Evolutionary conservation across 371 early-diverging fungal species (phyloP).

Genomic region (Mucor ambiguus): DNA sequence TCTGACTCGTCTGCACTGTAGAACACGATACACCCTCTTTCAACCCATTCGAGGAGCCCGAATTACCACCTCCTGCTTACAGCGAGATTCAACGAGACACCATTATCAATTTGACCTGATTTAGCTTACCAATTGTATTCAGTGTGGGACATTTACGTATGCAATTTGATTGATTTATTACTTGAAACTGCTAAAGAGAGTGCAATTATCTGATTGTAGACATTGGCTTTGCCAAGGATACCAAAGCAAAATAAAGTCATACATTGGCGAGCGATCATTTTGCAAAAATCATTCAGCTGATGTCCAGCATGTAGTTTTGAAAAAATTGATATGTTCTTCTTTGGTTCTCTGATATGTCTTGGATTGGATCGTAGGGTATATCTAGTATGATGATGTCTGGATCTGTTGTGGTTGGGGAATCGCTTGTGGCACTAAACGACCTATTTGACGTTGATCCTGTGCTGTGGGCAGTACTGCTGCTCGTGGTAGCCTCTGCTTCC

Average conservation of each 20-base stretch:
- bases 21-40: slow-evolving; percentile 3
- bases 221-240: neutral
- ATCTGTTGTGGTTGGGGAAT: neutral
- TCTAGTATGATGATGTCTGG: neutral
- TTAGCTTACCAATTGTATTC: neutral
- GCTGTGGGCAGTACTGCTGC: neutral
- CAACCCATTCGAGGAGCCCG: slow-evolving; percentile 29
- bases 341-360: neutral
- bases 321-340: neutral
- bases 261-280: neutral
- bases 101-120: slow-evolving; percentile 3
- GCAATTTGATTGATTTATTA: neutral
- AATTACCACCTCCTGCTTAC: slow-evolving; percentile 29
- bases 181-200: neutral
- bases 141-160: neutral
- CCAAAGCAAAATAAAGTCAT: neutral
- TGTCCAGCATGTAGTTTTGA: neutral
- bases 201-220: neutral
- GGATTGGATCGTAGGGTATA: neutral
- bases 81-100: slow-evolving; percentile 24
- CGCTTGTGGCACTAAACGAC: neutral
- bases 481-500: neutral
- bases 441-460: neutral
- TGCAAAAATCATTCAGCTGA: neutral
- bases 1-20: neutral